phyloP scores from a whole-genome alignment of 1,284 basidiomycete genomes.

The Ustilago shanxiensis region DNA sequence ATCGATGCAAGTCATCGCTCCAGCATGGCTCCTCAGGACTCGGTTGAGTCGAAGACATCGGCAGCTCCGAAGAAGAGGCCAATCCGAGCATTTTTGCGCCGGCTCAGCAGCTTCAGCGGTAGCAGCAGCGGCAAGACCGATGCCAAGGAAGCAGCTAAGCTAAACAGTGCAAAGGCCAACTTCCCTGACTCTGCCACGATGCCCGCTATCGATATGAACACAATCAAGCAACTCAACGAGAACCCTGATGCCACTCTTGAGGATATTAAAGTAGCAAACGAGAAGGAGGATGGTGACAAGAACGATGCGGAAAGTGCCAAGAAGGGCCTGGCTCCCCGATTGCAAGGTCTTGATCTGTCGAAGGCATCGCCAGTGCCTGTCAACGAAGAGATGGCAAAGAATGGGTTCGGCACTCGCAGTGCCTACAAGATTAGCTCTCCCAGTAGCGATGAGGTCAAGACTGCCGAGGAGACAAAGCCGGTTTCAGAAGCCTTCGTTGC shows the following conservation, averaged over 20 bases:
- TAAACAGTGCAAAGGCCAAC: constrained; percentile 30
- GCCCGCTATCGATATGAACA: constrained; percentile 39
- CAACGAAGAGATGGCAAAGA: constrained; percentile 46
- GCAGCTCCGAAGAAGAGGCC: constrained; percentile 25
- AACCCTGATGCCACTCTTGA: constrained; percentile 1
- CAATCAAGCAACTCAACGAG: constrained; percentile 33
- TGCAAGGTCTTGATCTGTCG: constrained; percentile 25
- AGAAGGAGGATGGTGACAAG: neutral
- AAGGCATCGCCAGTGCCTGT: constrained; percentile 31
- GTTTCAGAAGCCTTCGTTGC: neutral
- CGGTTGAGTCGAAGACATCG: constrained; percentile 3
- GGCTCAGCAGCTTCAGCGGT: constrained; percentile 50
- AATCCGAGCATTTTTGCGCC: constrained; percentile 33
- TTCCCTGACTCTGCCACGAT: constrained; percentile 42
- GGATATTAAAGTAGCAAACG: neutral
- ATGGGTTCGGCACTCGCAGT: constrained; percentile 47
- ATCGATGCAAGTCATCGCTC: constrained; percentile 27
- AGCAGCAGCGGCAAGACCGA: constrained; percentile 22
- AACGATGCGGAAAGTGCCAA: neutral
- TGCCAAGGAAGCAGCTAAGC: constrained; percentile 7
- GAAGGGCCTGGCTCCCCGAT: constrained; percentile 2
- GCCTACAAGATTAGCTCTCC: constrained; percentile 32
- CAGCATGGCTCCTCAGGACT: constrained; percentile 17
- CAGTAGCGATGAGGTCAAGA: neutral
- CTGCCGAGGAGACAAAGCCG: neutral